Percentiles rank a stretch among this genome's conserved stretches.
Conservation (phyloP, 2,329 filamentous ascomycete genomes). For the Xenosphaeropsis pyriputrescens region DNA sequence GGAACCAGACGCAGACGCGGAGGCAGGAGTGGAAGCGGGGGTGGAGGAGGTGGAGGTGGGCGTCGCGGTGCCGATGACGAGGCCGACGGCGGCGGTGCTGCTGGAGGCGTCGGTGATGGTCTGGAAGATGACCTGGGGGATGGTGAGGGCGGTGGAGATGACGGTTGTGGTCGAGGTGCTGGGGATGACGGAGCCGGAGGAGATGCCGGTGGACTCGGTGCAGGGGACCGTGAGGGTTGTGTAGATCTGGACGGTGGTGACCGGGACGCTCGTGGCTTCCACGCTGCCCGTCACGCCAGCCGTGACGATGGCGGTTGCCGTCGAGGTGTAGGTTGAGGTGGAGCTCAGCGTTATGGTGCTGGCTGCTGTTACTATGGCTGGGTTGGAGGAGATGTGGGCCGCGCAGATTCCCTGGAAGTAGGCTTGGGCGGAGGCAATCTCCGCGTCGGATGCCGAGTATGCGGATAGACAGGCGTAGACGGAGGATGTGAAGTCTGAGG, state of each 20-base stretch:
- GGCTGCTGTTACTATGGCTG: slow-evolving; percentile 68
- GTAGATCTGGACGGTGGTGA: slow-evolving; percentile 26
- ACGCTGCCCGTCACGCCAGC: too few species aligned
- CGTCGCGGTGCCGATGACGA: slow-evolving; percentile 9
- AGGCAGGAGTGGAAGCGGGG: not conserved
- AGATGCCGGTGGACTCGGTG: slow-evolving; percentile 23
- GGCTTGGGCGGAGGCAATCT: slow-evolving; percentile 56
- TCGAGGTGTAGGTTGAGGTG: too few species aligned
- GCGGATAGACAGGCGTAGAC: slow-evolving; percentile 73
- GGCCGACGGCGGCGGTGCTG: slow-evolving; percentile 1
- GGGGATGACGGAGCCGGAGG: slow-evolving; percentile 28
- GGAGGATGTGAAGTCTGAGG: slow-evolving; percentile 58
- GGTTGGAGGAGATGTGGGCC: slow-evolving; percentile 57
- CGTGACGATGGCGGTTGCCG: slow-evolving; percentile 16
- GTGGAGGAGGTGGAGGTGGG: not conserved
- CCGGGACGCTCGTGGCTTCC: slow-evolving; percentile 5
- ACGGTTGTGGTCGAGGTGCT: slow-evolving; percentile 33
- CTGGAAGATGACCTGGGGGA: slow-evolving; percentile 35
- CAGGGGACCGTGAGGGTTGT: slow-evolving; percentile 36
- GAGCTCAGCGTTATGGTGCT: slow-evolving; percentile 34
- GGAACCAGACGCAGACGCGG: too few species aligned
- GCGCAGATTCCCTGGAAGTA: slow-evolving; percentile 92
- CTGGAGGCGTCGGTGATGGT: slow-evolving; percentile 7
- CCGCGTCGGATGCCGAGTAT: slow-evolving; percentile 50
- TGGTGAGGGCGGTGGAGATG: slow-evolving; percentile 30